Evolutionary conservation across 805 yeast genomes (phyloP).

Genomic region (Tetrapisispora fleetii): DNA sequence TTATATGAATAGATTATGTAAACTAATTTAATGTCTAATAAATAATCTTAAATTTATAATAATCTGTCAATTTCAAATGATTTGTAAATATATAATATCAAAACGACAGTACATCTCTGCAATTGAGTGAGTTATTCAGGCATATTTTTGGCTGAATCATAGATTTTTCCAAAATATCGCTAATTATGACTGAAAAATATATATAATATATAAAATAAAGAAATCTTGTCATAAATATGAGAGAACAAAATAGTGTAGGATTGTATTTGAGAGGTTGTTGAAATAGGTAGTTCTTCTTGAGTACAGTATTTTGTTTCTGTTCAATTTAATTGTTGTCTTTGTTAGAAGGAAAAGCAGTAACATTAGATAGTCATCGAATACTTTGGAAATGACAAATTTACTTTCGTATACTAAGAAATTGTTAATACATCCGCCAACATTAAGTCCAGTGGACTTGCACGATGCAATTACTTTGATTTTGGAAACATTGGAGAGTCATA

Average conservation of each 20-base stretch:
- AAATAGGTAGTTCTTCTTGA: too few relatives aligned
- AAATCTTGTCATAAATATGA: too few relatives aligned
- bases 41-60: neutral
- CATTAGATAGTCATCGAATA: neutral
- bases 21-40: neutral
- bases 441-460: conserved; percentile 56
- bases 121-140: too few relatives aligned
- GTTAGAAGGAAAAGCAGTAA: neutral
- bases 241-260: too few relatives aligned
- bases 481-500: conserved; percentile 44
- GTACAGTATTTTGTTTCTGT: too few relatives aligned
- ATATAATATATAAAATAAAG: too few relatives aligned
- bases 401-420: conserved; percentile 49
- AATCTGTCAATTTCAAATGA: neutral
- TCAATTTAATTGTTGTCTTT: neutral
- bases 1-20: conserved; percentile 17
- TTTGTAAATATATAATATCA: neutral
- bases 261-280: too few relatives aligned
- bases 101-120: neutral
- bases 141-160: too few relatives aligned
- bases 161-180: too few relatives aligned
- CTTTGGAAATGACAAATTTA: conserved; percentile 1
- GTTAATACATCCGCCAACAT: conserved; percentile 46
- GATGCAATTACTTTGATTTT: conserved; percentile 54
- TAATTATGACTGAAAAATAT: too few relatives aligned